These are phyloP conservation scores for Moricandia moricandioides DNA, from an alignment of 345 rosid genomes.

Conservation along the genomic window DNA sequence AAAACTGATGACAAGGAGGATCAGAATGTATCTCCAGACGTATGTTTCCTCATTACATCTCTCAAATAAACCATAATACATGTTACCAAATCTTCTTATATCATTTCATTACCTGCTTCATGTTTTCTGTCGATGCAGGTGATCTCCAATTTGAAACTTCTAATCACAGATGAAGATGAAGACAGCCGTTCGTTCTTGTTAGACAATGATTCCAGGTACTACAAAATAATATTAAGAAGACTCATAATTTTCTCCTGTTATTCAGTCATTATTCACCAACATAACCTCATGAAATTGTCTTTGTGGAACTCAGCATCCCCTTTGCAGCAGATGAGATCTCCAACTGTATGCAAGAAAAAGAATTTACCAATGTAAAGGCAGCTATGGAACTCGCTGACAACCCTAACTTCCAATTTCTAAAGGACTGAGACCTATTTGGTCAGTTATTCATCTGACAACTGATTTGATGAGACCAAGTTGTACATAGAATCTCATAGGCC, in stretches of 20 bases:
- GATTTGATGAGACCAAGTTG: conserved; percentile 20
- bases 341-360: conserved; percentile 52
- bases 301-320: conserved; percentile 56
- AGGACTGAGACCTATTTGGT: conserved; percentile 42
- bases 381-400: conserved; percentile 64
- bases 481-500: conserved; percentile 28
- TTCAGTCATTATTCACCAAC: not conserved
- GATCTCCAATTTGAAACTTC: conserved; percentile 69
- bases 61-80: not conserved
- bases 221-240: not conserved
- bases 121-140: conserved; percentile 49
- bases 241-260: not conserved
- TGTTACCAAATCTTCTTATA: not conserved
- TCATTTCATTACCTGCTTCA: not conserved
- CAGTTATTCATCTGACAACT: not conserved
- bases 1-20: conserved; percentile 63
- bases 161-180: conserved; percentile 71
- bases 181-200: conserved; percentile 61
- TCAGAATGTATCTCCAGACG: conserved; percentile 63
- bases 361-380: conserved; percentile 59
- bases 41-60: conserved; percentile 37
- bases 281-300: conserved; percentile 12
- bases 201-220: conserved; percentile 74
- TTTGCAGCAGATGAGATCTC: conserved; percentile 79
- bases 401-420: conserved; percentile 75